Evolutionary conservation across 1,284 basidiomycete genomes (phyloP).

Genomic region (Peniophora sp.): DNA sequence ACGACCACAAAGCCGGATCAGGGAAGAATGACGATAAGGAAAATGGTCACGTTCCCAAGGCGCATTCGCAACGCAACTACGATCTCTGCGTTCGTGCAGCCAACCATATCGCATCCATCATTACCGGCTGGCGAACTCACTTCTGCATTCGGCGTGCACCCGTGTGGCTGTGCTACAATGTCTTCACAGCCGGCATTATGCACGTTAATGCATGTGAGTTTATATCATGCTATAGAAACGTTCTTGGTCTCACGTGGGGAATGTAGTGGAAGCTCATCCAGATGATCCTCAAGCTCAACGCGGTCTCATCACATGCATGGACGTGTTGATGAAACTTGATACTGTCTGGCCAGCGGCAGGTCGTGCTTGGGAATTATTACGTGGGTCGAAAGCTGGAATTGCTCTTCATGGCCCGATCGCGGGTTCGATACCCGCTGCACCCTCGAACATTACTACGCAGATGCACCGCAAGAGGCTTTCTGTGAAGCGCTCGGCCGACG

Average conservation of each 20-base stretch:
- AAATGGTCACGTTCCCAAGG: slow-evolving; percentile 34
- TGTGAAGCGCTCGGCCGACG: slow-evolving; percentile 26
- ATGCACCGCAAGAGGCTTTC: slow-evolving; percentile 5
- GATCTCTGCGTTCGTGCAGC: slow-evolving; percentile 67
- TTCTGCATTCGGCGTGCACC: slow-evolving; percentile 59
- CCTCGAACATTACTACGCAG: slow-evolving; percentile 20
- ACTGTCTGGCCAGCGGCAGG: slow-evolving; percentile 72
- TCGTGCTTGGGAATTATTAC: slow-evolving; percentile 65
- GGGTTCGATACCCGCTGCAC: slow-evolving; percentile 17
- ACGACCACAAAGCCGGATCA: neutral
- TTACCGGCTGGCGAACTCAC: slow-evolving; percentile 50
- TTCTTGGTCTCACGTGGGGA: neutral
- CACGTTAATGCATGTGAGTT: slow-evolving; percentile 59
- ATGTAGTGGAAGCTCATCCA: slow-evolving; percentile 51
- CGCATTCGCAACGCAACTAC: slow-evolving; percentile 56
- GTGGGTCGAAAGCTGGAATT: slow-evolving; percentile 50
- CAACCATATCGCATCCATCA: slow-evolving; percentile 72
- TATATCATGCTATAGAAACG: neutral
- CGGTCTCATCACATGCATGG: slow-evolving; percentile 63
- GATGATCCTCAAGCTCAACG: slow-evolving; percentile 60
- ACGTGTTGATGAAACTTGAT: slow-evolving; percentile 61
- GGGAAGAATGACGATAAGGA: no score
- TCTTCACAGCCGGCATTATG: slow-evolving; percentile 80
- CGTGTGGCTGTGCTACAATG: slow-evolving; percentile 73
- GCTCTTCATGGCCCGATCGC: neutral